These are phyloP conservation scores for Mercurialis annua DNA, from an alignment of 345 rosid species.

Conservation along the genomic window DNA sequence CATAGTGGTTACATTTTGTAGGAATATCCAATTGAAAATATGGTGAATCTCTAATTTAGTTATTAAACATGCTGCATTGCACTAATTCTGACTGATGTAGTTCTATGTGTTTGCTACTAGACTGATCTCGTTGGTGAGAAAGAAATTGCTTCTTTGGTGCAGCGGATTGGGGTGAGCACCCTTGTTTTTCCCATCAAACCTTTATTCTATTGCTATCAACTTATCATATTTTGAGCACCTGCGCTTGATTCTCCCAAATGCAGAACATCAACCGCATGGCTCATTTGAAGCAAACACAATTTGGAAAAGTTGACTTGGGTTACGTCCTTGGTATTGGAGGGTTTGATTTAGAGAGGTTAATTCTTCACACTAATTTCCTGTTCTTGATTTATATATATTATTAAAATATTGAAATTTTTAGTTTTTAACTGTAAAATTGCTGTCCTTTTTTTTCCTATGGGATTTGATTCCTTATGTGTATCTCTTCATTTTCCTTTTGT, in stretches of 20 bases:
- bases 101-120: slow-evolving; percentile 37
- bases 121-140: slow-evolving; percentile 82
- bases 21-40: not conserved
- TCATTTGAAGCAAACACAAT: slow-evolving; percentile 62
- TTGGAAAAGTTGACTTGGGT: slow-evolving; percentile 88
- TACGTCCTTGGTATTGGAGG: slow-evolving; percentile 98
- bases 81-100: slow-evolving; percentile 15
- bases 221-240: slow-evolving; percentile 8
- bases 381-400: slow-evolving; percentile 16
- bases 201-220: slow-evolving; percentile 4
- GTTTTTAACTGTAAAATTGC: not conserved
- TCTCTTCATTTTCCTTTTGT: not conserved
- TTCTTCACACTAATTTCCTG: slow-evolving; percentile 17
- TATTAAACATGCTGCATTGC: not conserved
- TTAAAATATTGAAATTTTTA: not conserved
- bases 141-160: slow-evolving; percentile 58
- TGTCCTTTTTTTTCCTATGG: not conserved
- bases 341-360: slow-evolving; percentile 90
- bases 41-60: not conserved
- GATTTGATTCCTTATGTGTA: not conserved
- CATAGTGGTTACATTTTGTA: not conserved
- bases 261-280: slow-evolving; percentile 85
- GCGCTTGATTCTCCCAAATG: slow-evolving; percentile 18
- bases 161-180: slow-evolving; percentile 59
- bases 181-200: not conserved